A percentile compares a stretch with the other conserved stretches of the same genome.
Evolutionary conservation across 2,329 filamentous ascomycete species (phyloP).

Genomic region (Myriosclerotinia scirpicola): DNA sequence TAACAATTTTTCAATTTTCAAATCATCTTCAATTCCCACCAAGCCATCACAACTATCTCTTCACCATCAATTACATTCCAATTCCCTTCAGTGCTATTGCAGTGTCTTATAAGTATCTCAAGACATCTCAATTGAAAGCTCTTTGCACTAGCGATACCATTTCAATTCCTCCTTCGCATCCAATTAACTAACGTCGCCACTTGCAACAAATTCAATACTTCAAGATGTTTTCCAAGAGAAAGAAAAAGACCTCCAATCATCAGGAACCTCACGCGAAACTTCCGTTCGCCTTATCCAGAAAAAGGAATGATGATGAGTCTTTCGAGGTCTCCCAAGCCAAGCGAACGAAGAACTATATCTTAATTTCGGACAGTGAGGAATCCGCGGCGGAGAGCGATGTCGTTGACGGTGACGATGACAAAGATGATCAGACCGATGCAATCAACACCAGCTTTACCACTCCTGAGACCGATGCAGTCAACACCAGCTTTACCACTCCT

Average conservation of each 20-base stretch:
- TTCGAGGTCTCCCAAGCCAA: slow-evolving; percentile 11
- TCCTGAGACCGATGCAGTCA: neutral
- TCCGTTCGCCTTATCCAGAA: neutral
- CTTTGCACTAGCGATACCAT: neutral
- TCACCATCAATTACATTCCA: neutral
- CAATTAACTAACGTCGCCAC: neutral
- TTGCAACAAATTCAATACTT: no score
- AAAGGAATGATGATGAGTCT: slow-evolving; percentile 2
- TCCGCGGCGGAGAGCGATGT: neutral
- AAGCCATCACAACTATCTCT: neutral
- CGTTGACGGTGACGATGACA: no score
- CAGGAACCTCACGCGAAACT: neutral
- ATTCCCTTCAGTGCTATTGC: neutral
- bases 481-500: neutral
- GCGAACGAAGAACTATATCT: slow-evolving; percentile 10
- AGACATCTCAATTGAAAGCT: neutral
- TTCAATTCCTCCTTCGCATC: neutral
- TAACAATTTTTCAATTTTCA: neutral
- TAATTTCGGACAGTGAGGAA: slow-evolving; percentile 6
- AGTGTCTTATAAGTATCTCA: neutral
- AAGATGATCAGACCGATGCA: neutral
- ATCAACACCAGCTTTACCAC: neutral
- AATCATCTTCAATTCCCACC: slow-evolving; percentile 1
- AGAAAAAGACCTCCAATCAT: neutral
- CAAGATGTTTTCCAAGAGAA: slow-evolving; percentile 3